These are phyloP conservation scores for Exsudoporus frostii DNA, from an alignment of 768 basidiomycete species.

Conservation along the genomic window DNA sequence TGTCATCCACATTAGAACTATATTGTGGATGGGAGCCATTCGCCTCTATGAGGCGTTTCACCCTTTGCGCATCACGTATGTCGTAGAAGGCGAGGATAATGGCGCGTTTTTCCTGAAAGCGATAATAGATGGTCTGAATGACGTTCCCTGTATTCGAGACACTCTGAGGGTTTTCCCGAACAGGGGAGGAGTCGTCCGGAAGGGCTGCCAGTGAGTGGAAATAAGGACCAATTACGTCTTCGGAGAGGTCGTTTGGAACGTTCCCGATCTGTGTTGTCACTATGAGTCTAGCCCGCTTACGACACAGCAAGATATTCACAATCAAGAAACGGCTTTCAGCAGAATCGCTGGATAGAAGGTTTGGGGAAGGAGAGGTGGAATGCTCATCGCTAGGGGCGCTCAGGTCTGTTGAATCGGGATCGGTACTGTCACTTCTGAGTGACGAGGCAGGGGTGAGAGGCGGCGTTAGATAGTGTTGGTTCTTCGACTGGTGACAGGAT, in stretches of 20 bases:
- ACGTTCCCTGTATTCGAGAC: constrained; percentile 20
- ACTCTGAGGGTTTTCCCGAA: constrained; percentile 5
- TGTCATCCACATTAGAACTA: constrained; percentile 2
- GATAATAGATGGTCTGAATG: constrained; percentile 57
- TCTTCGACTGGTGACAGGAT: constrained; percentile 22
- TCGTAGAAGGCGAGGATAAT: constrained; percentile 63
- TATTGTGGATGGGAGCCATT: constrained; percentile 8
- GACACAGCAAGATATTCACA: constrained; percentile 12
- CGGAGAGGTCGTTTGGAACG: constrained; percentile 33
- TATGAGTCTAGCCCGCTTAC: constrained; percentile 6
- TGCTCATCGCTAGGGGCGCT: constrained; percentile 23
- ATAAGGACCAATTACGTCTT: constrained; percentile 31
- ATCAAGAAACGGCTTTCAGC: constrained; percentile 33
- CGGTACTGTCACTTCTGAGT: constrained; percentile 37
- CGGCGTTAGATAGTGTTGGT: constrained; percentile 52
- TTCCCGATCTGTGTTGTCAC: constrained; percentile 37
- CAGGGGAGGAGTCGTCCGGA: constrained; percentile 5
- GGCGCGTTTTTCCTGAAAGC: constrained; percentile 48
- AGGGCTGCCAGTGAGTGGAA: constrained; percentile 26
- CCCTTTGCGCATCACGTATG: constrained; percentile 49
- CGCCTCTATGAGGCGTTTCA: constrained; percentile 39
- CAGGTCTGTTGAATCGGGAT: constrained; percentile 32
- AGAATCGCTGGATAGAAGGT: constrained; percentile 10
- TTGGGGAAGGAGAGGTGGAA: constrained; percentile 8
- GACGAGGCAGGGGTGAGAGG: constrained; percentile 69